phyloP scores from a whole-genome alignment of 768 basidiomycete species.

The Trametes coccinea region DNA sequence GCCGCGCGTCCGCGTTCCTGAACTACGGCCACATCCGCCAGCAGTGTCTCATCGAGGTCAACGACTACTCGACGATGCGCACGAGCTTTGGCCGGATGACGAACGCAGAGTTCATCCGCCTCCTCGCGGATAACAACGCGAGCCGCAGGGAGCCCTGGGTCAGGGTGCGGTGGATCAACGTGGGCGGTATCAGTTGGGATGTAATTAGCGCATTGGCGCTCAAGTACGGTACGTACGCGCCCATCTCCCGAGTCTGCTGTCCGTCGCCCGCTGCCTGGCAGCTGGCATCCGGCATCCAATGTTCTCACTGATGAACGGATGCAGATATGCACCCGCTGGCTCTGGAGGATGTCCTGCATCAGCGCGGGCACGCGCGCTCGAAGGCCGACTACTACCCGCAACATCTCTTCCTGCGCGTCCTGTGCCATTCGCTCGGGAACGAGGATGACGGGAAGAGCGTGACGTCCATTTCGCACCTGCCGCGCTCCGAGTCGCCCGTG shows the following conservation, averaged over 20 bases:
- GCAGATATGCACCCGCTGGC: constrained; percentile 70
- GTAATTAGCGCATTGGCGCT: constrained; percentile 68
- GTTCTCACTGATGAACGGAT: background rate
- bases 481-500: constrained; percentile 38
- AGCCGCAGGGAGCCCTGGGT: constrained; percentile 58
- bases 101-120: constrained; percentile 59
- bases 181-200: constrained; percentile 70
- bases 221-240: constrained; percentile 51
- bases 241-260: too few relatives aligned
- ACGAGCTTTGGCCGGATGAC: constrained; percentile 55
- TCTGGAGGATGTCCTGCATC: constrained; percentile 67
- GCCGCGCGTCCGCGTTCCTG: constrained; percentile 54
- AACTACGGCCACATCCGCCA: constrained; percentile 58
- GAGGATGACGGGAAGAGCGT: constrained; percentile 20
- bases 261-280: background rate
- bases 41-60: constrained; percentile 65
- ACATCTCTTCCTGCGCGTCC: constrained; percentile 70
- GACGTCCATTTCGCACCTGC: constrained; percentile 30
- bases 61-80: constrained; percentile 63
- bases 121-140: constrained; percentile 47
- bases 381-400: constrained; percentile 70
- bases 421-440: constrained; percentile 57
- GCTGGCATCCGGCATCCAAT: background rate
- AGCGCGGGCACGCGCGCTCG: constrained; percentile 54
- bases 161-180: constrained; percentile 74